phyloP scores from a whole-genome alignment of 2,329 filamentous ascomycete species.

The Saccharata proteae region DNA sequence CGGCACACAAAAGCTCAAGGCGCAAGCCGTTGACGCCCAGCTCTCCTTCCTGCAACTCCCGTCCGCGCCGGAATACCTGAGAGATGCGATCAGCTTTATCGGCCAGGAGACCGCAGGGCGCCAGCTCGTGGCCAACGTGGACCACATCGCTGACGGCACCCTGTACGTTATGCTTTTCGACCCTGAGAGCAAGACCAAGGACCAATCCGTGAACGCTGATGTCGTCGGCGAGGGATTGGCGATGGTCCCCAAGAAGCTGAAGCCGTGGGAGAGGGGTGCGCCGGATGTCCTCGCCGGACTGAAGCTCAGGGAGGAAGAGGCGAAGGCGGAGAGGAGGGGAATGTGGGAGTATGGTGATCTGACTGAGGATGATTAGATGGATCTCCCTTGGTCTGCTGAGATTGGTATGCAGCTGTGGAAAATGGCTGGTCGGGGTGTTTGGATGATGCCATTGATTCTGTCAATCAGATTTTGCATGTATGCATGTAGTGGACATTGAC shows the following conservation, averaged over 20 bases:
- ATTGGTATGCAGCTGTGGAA: no score
- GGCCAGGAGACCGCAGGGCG: constrained; percentile 61
- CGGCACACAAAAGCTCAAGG: constrained; percentile 57
- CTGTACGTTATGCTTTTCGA: constrained; percentile 85
- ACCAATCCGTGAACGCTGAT: constrained; percentile 81
- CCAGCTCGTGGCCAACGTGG: constrained; percentile 80
- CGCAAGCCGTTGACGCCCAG: constrained; percentile 77
- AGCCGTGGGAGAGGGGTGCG: constrained; percentile 76
- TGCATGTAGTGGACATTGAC: no score
- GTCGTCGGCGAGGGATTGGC: constrained; percentile 72
- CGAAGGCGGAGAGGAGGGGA: constrained; percentile 67
- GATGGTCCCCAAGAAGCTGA: constrained; percentile 85
- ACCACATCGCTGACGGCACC: constrained; percentile 69
- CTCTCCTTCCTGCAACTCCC: constrained; percentile 87
- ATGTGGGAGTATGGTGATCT: constrained; percentile 99
- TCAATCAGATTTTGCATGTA: no score
- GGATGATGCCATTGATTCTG: no score
- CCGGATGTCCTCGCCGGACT: constrained; percentile 60
- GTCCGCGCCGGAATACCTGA: constrained; percentile 66
- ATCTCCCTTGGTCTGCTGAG: neutral
- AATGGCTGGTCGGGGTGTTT: no score
- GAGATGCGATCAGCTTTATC: constrained; percentile 66
- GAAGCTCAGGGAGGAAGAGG: constrained; percentile 60
- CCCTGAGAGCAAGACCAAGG: constrained; percentile 48
- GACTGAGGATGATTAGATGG: constrained; percentile 45